phyloP scores from a whole-genome alignment of 2,329 filamentous ascomycete species.

The Echinosphaeria canescens region DNA sequence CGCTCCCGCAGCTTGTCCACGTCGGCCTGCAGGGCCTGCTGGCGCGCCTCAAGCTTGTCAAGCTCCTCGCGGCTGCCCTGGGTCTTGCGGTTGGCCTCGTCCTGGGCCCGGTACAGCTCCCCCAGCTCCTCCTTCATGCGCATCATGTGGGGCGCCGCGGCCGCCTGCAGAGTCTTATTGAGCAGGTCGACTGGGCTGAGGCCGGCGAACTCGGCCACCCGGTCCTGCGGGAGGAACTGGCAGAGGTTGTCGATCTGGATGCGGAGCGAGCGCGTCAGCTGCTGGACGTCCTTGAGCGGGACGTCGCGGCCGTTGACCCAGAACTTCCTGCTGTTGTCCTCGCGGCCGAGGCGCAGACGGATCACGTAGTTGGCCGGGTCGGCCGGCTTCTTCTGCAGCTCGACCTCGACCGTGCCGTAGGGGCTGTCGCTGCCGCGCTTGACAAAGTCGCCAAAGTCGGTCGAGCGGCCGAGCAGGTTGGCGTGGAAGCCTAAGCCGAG shows the following conservation, averaged over 20 bases:
- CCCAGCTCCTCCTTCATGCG: slow-evolving; percentile 59
- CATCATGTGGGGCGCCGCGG: slow-evolving; percentile 63
- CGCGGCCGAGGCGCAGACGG: slow-evolving; percentile 53
- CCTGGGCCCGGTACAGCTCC: slow-evolving; percentile 45
- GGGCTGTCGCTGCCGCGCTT: slow-evolving; percentile 69
- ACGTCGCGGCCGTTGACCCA: slow-evolving; percentile 46
- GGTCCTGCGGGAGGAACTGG: slow-evolving; percentile 90
- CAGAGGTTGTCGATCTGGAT: slow-evolving; percentile 98
- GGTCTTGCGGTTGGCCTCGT: slow-evolving; percentile 33
- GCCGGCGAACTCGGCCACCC: slow-evolving; percentile 81
- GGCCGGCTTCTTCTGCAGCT: slow-evolving; percentile 45
- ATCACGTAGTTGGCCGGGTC: slow-evolving; percentile 50
- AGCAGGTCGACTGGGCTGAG: slow-evolving; percentile 66
- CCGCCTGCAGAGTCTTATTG: slow-evolving; percentile 70
- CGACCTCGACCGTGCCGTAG: slow-evolving; percentile 84
- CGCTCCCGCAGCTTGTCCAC: slow-evolving; percentile 68
- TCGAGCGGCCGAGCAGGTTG: slow-evolving; percentile 66
- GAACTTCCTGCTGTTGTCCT: slow-evolving; percentile 67
- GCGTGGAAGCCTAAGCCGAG: slow-evolving; percentile 73
- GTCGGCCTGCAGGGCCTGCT: slow-evolving; percentile 54
- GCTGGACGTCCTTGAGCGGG: slow-evolving; percentile 40
- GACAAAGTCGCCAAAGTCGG: slow-evolving; percentile 72
- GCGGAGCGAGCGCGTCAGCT: slow-evolving; percentile 46
- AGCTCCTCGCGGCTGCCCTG: slow-evolving; percentile 40
- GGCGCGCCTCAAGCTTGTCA: slow-evolving; percentile 45